Evolutionary conservation across 1,284 basidiomycete genomes (phyloP), one percentile per base, ranked within the genome.

Genomic region (Phaffia rhodozyma): DNA sequence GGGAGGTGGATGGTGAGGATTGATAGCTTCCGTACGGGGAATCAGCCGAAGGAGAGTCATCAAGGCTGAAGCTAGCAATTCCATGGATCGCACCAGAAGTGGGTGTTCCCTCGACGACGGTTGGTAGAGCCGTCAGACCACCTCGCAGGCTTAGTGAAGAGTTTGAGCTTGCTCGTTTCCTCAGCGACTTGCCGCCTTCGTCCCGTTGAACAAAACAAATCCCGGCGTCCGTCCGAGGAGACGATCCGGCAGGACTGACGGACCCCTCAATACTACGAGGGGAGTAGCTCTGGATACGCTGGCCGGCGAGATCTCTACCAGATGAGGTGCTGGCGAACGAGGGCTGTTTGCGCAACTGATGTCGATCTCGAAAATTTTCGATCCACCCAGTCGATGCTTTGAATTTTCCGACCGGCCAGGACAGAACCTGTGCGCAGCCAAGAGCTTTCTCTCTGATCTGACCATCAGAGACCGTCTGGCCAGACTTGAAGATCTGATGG

Each of bases 341-440:
- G 38, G 38, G 38, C 16, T 60, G 48, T 32, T 82, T 82, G 43
- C 81, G 79, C 66, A 91, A 86, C 60, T 82, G 82, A 70, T 86
- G 82, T 50, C 90, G 84, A 69, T 84, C 81, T 75, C 91, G 91
- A 79, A 91, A 93, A 74, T 89, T 90, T 71, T 92, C 89, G 63
- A 93, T 81, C 90, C 90, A 93, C 4, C 89, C 89, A 23, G 86
- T 84, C 68, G 86, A 89, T 29, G 88, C 90, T 76, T 91, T 93
- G 82, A 93, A 93, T 72, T 83, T 82, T 66, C 87, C 85, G 58
- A 84, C 80, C 54, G 80, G 71, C 68, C 69, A 66, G 18, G 80
- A 77, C 60, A 84, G 78, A 27, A 73, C 75, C 54, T 78, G 76
- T 2, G 86, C 87, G 61, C 87, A 79, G 67, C 84, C 80, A 62